Evolutionary conservation across 73 alveolate genomes (phyloP).

Genomic region (Vitrella brassicaformis): DNA sequence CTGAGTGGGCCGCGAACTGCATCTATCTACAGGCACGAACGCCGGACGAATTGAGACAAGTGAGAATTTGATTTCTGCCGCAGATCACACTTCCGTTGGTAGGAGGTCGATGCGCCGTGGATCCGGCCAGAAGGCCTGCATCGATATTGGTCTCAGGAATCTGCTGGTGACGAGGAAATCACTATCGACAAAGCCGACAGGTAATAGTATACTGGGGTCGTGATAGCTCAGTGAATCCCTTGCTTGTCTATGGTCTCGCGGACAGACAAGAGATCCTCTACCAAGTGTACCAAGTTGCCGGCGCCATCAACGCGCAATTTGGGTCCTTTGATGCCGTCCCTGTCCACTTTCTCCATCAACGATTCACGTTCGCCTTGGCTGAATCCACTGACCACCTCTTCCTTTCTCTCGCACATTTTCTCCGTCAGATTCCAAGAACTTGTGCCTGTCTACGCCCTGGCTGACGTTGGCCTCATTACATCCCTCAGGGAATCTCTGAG

Average conservation of each 20-base stretch:
- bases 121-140: no score
- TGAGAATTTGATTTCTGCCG: no score
- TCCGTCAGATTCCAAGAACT: no score
- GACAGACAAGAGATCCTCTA: not conserved
- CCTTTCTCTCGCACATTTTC: not conserved
- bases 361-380: not conserved
- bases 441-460: not conserved
- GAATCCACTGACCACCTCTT: not conserved
- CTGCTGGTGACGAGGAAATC: no score
- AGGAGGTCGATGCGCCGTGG: no score
- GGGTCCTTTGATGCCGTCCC: not conserved
- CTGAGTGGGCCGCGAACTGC: not conserved
- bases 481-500: not conserved
- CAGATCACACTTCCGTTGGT: not conserved
- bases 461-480: not conserved
- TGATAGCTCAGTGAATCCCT: no score
- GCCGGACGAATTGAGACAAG: no score
- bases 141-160: no score
- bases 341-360: not conserved
- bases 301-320: not conserved
- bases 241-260: no score
- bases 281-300: not conserved
- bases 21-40: no score
- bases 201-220: no score
- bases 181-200: no score